Percentiles rank a stretch among this genome's conserved stretches.
phyloP scores from a whole-genome alignment of 2,329 filamentous ascomycete genomes.

The Phaeophleospora eucalypticola region DNA sequence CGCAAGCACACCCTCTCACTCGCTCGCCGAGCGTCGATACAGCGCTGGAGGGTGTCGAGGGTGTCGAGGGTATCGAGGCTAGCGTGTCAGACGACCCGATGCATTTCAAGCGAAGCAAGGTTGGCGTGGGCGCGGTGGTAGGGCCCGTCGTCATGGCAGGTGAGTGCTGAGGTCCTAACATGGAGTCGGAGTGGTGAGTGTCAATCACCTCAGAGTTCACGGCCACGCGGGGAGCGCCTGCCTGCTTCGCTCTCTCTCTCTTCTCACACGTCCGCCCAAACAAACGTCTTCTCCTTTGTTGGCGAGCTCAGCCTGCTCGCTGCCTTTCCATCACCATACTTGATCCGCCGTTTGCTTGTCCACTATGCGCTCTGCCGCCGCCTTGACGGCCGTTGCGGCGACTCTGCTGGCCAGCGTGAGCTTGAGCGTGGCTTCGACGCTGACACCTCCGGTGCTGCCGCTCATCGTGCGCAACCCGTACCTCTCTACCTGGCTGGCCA shows the following conservation, averaged over 20 bases:
- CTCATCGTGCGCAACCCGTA: constrained; percentile 51
- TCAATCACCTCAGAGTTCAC: background rate
- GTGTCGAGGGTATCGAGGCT: too few species aligned
- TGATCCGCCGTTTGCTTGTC: background rate
- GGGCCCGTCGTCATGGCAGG: background rate
- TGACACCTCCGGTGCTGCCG: constrained; percentile 52
- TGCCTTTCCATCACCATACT: background rate
- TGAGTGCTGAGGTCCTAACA: background rate
- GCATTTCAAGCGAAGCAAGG: background rate
- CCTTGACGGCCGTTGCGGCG: constrained; percentile 19
- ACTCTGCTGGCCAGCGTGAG: constrained; percentile 23
- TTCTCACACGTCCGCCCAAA: too few species aligned
- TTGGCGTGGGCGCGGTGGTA: too few species aligned
- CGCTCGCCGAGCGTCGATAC: too few species aligned
- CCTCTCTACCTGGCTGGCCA: constrained; percentile 53
- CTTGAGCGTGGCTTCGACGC: constrained; percentile 46
- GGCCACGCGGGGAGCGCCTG: background rate
- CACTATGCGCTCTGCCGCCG: constrained; percentile 20
- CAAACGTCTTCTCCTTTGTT: too few species aligned
- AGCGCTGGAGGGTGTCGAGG: too few species aligned
- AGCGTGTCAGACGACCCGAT: constrained; percentile 13
- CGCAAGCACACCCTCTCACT: too few species aligned
- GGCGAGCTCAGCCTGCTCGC: too few species aligned
- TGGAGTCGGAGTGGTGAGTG: background rate
- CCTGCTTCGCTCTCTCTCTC: background rate